phyloP scores from a whole-genome alignment of 306 rosid genomes.

The Rubus parviflorus region DNA sequence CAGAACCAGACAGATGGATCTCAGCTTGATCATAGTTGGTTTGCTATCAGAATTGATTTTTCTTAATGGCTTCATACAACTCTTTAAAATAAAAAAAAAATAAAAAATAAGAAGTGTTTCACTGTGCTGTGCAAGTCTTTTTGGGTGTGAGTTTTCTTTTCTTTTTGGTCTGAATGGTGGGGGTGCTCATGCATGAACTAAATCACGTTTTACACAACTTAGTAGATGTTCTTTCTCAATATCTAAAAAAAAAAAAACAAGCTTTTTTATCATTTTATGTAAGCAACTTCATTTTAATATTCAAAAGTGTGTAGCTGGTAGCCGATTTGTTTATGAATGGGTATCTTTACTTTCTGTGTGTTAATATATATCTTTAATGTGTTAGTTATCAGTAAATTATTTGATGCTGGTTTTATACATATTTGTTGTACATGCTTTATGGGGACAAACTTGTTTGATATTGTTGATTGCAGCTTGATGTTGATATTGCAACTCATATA shows the following conservation, averaged over 20 bases:
- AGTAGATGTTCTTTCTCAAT: background rate
- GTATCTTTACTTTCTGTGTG: background rate
- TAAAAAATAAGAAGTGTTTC: background rate
- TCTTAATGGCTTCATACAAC: background rate
- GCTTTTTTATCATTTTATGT: background rate
- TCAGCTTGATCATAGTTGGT: background rate
- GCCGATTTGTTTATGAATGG: background rate
- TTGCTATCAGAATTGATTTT: background rate
- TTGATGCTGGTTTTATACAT: conserved; percentile 8
- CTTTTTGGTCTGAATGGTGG: background rate
- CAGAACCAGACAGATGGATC: background rate
- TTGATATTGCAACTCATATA: conserved; percentile 76
- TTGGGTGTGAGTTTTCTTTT: background rate
- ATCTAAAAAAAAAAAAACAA: no score
- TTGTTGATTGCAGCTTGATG: conserved; percentile 56
- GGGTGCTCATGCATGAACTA: background rate
- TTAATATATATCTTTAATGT: background rate
- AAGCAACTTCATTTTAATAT: background rate
- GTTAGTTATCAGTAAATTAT: background rate
- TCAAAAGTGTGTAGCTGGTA: background rate
- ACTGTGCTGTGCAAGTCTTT: background rate
- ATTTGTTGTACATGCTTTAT: background rate
- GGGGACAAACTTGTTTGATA: conserved; percentile 2
- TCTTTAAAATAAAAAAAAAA: background rate
- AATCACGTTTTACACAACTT: background rate